Base-by-base conservation (phyloP, 1,284 basidiomycete genomes). In the Vanrija sp. region DNA sequence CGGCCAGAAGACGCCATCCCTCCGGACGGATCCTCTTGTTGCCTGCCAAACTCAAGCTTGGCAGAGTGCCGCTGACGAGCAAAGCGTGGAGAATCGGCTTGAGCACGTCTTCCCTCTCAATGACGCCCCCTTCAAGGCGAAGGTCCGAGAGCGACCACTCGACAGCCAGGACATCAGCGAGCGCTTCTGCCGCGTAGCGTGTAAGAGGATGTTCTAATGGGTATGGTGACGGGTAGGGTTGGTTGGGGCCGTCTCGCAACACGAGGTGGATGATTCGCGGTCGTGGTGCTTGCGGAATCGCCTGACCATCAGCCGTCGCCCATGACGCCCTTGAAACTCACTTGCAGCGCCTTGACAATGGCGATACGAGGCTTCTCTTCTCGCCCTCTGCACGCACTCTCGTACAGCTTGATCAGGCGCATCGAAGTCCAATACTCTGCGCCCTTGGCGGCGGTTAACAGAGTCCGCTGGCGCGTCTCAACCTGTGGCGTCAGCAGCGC, bases 31-130 rank as follows among this genome's bases (percentile, higher is more conserved):
- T 80, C 54, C 85, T 85, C 65, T 84, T 81, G 71, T 98, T 98
- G 19, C 88, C 89, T 3, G 91, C 87, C 19, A 98, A 78, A 9
- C 88, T 92, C 20, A 98, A 79, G 63, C 87, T 89, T 1, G 87
- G 87, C 25, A 98, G 78, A 0, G 85, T 84, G 19, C 84, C 84
- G 18, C 88, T 88, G 45, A 97, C 88, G 49, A 97, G 83, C 1
- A 98, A 81, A 0, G 92, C 85, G 69, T 97, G 94, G 0, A 98
- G 78, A 18, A 98, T 85, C 0, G 89, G 89, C 77, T 96, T 96
- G 51, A 98, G 72, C 42, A 83, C 89, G 53, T 83, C 80, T 49
- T 95, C 89, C 55, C 88, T 85, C 41, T 75, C 95, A 73, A 74
- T 85, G 82, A 72, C 87, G 86, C 75, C 90, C 12, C 61, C 85